Evolutionary conservation across 768 basidiomycete species (phyloP).

Genomic region (Mycena polygramma): DNA sequence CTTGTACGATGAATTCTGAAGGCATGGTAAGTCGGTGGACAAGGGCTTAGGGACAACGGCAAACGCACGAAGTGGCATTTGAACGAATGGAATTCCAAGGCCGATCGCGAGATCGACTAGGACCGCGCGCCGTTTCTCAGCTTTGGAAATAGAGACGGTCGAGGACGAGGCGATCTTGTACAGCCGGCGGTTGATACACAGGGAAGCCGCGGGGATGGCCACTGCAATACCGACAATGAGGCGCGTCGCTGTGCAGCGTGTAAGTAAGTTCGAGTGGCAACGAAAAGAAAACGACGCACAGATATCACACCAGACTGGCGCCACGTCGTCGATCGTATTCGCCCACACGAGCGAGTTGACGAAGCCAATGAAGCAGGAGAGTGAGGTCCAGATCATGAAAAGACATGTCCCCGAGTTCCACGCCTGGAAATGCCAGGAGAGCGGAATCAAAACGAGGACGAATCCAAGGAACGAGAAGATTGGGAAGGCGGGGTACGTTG

Average conservation of each 20-base stretch:
- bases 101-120: slow-evolving; percentile 42
- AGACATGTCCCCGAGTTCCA: slow-evolving; percentile 70
- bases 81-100: slow-evolving; percentile 49
- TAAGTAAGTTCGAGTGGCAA: neutral
- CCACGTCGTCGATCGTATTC: no score
- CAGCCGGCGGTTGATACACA: slow-evolving; percentile 63
- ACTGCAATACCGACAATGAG: slow-evolving; percentile 49
- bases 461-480: slow-evolving; percentile 25
- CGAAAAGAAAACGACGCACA: neutral
- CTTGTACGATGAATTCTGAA: neutral
- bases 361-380: slow-evolving; percentile 56
- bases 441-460: slow-evolving; percentile 57
- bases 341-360: slow-evolving; percentile 52
- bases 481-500: no score
- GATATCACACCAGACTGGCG: slow-evolving; percentile 37
- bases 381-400: slow-evolving; percentile 65
- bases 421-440: slow-evolving; percentile 67
- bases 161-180: slow-evolving; percentile 56
- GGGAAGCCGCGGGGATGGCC: slow-evolving; percentile 46
- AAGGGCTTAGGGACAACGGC: no score
- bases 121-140: slow-evolving; percentile 42
- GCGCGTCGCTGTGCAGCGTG: slow-evolving; percentile 49
- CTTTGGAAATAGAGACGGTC: slow-evolving; percentile 44
- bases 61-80: slow-evolving; percentile 13
- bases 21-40: no score